Conservation (phyloP, 306 rosid genomes). For the Datisca glomerata region DNA sequence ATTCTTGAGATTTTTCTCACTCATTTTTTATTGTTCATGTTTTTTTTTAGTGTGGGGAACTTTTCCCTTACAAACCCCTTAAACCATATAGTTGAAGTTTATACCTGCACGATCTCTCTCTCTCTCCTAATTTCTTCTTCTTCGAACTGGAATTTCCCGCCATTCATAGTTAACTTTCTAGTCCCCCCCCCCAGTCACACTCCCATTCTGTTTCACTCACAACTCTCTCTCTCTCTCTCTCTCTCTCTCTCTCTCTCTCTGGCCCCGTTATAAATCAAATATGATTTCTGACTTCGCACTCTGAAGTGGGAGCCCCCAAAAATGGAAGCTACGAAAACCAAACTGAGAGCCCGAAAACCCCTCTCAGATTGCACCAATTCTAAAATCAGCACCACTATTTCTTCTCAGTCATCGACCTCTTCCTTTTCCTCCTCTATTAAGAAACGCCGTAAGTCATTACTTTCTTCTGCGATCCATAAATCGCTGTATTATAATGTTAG, state of each 20-base stretch:
- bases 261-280: background rate
- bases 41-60: no score
- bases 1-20: no score
- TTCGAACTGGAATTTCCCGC: background rate
- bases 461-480: constrained; percentile 16
- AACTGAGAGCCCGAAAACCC: constrained; percentile 25
- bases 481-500: background rate
- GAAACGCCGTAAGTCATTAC: constrained; percentile 22
- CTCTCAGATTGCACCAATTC: constrained; percentile 59
- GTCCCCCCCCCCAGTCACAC: no score
- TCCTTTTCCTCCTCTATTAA: constrained; percentile 6
- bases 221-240: no score
- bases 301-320: constrained; percentile 5
- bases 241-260: background rate
- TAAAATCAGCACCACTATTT: constrained; percentile 5
- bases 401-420: constrained; percentile 20
- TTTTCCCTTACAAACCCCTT: no score
- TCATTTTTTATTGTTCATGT: no score
- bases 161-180: background rate
- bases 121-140: background rate
- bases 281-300: no score
- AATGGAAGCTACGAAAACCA: constrained; percentile 33
- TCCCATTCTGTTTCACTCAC: no score
- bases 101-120: background rate
- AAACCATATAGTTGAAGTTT: no score